Percentiles rank a stretch among this genome's conserved stretches.
phyloP scores from a whole-genome alignment of 1,284 basidiomycete species.

The Pseudozyma hubeiensis region DNA sequence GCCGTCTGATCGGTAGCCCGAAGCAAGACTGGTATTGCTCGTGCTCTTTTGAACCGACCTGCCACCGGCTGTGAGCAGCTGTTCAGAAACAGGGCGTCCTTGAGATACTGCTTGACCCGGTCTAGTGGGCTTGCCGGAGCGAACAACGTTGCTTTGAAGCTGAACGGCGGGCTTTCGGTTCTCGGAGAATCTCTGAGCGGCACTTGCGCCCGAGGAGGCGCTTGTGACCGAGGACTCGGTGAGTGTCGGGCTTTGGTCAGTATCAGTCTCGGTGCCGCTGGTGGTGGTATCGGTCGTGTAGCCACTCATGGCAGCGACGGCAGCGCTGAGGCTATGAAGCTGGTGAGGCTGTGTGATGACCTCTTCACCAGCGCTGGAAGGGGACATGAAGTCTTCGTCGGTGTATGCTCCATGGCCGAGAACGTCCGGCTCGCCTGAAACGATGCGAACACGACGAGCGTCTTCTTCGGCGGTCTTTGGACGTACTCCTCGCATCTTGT shows the following conservation, averaged over 20 bases:
- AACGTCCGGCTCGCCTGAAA: slow-evolving; percentile 51
- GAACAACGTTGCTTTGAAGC: slow-evolving; percentile 18
- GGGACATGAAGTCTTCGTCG: slow-evolving; percentile 45
- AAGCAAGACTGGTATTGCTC: slow-evolving; percentile 37
- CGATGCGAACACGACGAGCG: slow-evolving; percentile 53
- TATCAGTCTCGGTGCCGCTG: slow-evolving; percentile 34
- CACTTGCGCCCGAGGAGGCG: slow-evolving; percentile 18
- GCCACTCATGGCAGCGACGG: slow-evolving; percentile 39
- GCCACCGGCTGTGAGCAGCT: background rate
- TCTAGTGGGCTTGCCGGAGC: background rate
- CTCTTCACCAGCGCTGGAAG: slow-evolving; percentile 16
- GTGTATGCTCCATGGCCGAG: slow-evolving; percentile 51
- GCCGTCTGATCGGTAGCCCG: slow-evolving; percentile 37
- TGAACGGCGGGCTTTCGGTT: slow-evolving; percentile 44
- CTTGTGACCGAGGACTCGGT: slow-evolving; percentile 46
- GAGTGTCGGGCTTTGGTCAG: slow-evolving; percentile 32
- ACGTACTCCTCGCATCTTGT: slow-evolving; percentile 35
- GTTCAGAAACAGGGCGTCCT: slow-evolving; percentile 6
- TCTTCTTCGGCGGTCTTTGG: slow-evolving; percentile 42
- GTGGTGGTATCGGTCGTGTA: slow-evolving; percentile 38
- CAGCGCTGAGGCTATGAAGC: slow-evolving; percentile 44
- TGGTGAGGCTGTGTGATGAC: slow-evolving; percentile 36
- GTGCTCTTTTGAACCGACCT: slow-evolving; percentile 32
- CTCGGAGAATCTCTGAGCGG: slow-evolving; percentile 6
- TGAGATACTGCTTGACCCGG: background rate